Evolutionary conservation across 345 rosid genomes (phyloP), one percentile per base, ranked within the genome.

Genomic region (Aquilaria malaccensis): DNA sequence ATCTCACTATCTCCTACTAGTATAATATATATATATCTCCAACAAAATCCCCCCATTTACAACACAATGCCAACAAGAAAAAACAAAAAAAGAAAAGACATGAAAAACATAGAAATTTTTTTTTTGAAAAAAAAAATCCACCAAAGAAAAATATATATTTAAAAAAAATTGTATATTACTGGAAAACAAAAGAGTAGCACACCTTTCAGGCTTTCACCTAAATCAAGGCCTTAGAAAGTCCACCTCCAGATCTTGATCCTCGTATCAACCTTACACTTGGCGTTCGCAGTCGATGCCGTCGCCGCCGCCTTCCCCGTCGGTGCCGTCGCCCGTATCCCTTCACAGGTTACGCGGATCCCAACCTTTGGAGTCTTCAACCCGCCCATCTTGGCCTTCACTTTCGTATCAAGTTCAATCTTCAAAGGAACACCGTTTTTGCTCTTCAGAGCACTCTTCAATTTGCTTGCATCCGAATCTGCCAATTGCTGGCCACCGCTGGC

Each of bases 191-290:
- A 60, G 53, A 32, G 2, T 50, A 54, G 55, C 54, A 50, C 46
- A 37, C 43, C 43, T 37, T 37, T 37, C 22, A 22, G 22, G 1
- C 43, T 37, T 37, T 37, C 43, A 37, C 7, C 43, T 37, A 37
- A 37, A 37, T 37, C 43, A 37, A 37, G 43, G 43, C 7, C 7
- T 73, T 76, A 81, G 51, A 92, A 76, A 55, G 84, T 82, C 83
- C 87, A 78, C 77, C 85, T 89, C 98, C 97, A 92, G 77, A 92
- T 81, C 89, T 85, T 92, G 74, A 89, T 54, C 67, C 84, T 81
- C 57, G 80, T 65, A 62, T 92, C 95, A 65, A 82, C 95, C 83
- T 87, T 82, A 74, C 98, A 92, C 53, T 80, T 82, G 3, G 76
- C 89, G 30, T 77, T 72, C 32, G 81, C 64, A 6, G 83, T 83